phyloP scores from a whole-genome alignment of 495 filamentous ascomycete genomes.

The Lophiostoma macrostomum region DNA sequence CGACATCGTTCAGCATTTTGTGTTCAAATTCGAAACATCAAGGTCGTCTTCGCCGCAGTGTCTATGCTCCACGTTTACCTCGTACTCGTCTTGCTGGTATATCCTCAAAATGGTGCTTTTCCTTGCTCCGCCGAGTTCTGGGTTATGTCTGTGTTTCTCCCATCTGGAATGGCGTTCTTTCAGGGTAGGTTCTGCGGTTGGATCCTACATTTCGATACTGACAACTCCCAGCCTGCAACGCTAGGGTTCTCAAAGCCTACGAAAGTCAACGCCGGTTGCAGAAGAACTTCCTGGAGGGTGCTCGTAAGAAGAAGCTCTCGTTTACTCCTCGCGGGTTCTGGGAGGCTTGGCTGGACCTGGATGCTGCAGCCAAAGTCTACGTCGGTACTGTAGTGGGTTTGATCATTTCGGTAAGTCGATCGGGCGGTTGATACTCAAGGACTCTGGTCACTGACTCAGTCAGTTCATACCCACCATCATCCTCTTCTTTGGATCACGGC shows the following conservation, averaged over 20 bases:
- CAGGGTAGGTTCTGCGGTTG: slow-evolving; percentile 45
- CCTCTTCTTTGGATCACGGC: slow-evolving; percentile 63
- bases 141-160: slow-evolving; percentile 71
- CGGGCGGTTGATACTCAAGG: not conserved
- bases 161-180: slow-evolving; percentile 68
- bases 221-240: slow-evolving; percentile 30
- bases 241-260: slow-evolving; percentile 33
- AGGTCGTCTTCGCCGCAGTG: slow-evolving; percentile 57
- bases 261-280: slow-evolving; percentile 27
- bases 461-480: slow-evolving; percentile 54
- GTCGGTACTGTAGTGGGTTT: slow-evolving; percentile 27
- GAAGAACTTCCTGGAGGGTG: slow-evolving; percentile 22
- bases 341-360: slow-evolving; percentile 42
- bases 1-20: slow-evolving; percentile 54
- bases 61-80: slow-evolving; percentile 64
- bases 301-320: slow-evolving; percentile 25
- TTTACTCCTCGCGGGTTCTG: slow-evolving; percentile 21
- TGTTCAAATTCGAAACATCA: slow-evolving; percentile 62
- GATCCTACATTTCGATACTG: not conserved
- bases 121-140: slow-evolving; percentile 63
- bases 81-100: slow-evolving; percentile 56
- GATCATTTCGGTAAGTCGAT: slow-evolving; percentile 24
- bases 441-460: slow-evolving; percentile 37
- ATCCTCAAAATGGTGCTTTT: slow-evolving; percentile 57
- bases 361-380: slow-evolving; percentile 45